These are phyloP conservation scores for Cercophora newfieldiana DNA, from an alignment of 495 filamentous ascomycete genomes.

Conservation along the genomic window DNA sequence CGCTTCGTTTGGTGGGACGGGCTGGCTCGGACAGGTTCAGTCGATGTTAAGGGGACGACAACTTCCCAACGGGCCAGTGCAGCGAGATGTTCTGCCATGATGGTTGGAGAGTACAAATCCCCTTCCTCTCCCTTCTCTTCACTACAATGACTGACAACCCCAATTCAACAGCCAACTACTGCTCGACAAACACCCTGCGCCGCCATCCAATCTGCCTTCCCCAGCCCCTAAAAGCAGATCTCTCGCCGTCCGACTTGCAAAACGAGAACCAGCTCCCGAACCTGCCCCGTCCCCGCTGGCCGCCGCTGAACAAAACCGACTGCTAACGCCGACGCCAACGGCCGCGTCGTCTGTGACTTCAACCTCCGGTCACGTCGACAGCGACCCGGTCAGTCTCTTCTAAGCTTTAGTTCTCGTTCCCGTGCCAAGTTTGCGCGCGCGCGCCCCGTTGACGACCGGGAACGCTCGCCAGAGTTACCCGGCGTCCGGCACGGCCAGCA, in stretches of 20 bases:
- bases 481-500: background rate
- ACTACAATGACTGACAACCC: background rate
- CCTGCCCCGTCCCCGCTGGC: too few species aligned
- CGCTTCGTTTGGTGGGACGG: slow-evolving; percentile 2
- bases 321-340: background rate
- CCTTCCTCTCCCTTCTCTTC: too few species aligned
- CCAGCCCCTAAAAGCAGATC: background rate
- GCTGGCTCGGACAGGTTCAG: background rate
- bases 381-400: background rate
- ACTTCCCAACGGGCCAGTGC: slow-evolving; percentile 1
- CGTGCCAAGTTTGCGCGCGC: background rate
- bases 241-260: background rate
- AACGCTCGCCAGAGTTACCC: background rate
- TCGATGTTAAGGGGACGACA: slow-evolving; percentile 3
- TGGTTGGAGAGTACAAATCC: too few species aligned
- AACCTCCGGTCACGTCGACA: slow-evolving; percentile 5
- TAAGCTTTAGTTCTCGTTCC: background rate
- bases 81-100: background rate
- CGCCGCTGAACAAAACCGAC: too few species aligned
- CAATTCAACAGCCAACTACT: background rate
- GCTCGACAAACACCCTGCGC: too few species aligned
- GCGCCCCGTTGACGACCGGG: background rate
- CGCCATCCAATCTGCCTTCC: background rate
- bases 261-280: too few species aligned
- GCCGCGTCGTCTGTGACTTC: background rate